Base-by-base conservation (phyloP, 805 yeast species). In the Candida saitoana region DNA sequence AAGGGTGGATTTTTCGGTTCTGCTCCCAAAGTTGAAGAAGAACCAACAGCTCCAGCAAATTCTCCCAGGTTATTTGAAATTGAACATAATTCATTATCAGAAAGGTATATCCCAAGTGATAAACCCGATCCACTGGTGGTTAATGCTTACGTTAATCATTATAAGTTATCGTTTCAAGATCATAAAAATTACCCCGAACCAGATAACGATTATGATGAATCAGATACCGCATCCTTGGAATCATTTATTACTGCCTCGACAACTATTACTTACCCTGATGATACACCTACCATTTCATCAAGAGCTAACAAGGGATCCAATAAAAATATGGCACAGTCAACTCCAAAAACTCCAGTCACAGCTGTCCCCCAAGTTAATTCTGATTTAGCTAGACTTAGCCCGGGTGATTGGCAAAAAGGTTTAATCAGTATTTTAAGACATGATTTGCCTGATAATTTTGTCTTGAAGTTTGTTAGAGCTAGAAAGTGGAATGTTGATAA, bases 401-500 rank as follows among this genome's bases (percentile, higher is more conserved):
- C 32, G 5, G 16, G 32, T 29, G 71, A 69, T 15, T 54, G 80
- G 6, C 76, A 77, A 47, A 60, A 60, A 22, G 58, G 80, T 84
- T 11, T 89, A 3, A 31, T 47, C 33, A 27, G 19, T 8, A 47
- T 41, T 22, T 6, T 36, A 3, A 80, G 91, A 63, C 75, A 80
- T 33, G 98, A 91, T 60, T 73, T 82, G 36, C 85, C 95, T 3
- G 99, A 93, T 62, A 83, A 85, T 52, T 62, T 82, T 50, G 39
- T 87, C 24, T 70, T 90, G 55, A 76, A 95, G 53, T 90, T 84
- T 54, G 63, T 87, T 18, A 74, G 96, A 51, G 96, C 96, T 30
- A 80, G 96, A 63, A 88, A 88, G 64, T 87, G 88, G 82, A 79
- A 84, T 49, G 71, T 80, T 17, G 82, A 79, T 51, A 77, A 80